phyloP scores from a whole-genome alignment of 2,329 filamentous ascomycete genomes.

The Exophiala oligosperma region DNA sequence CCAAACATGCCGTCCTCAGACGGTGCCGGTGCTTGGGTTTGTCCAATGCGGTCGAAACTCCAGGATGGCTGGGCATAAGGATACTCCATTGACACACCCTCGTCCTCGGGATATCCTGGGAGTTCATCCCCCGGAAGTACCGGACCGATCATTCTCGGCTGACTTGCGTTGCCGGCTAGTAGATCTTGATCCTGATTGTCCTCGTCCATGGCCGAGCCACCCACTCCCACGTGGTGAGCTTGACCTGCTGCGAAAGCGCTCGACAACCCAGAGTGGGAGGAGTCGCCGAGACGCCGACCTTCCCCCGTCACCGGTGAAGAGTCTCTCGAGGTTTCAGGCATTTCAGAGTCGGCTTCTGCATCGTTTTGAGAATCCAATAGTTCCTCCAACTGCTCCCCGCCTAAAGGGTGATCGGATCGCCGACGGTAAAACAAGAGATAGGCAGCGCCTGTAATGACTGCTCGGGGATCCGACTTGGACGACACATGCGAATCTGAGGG shows the following conservation, averaged over 20 bases:
- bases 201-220: conserved; percentile 53
- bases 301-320: conserved; percentile 67
- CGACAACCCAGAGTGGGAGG: conserved; percentile 88
- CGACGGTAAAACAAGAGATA: conserved; percentile 97
- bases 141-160: conserved; percentile 18
- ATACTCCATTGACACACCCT: conserved; percentile 16
- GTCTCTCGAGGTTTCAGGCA: conserved; percentile 42
- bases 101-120: conserved; percentile 33
- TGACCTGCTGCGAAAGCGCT: conserved; percentile 75
- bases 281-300: conserved; percentile 82
- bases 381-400: conserved; percentile 71
- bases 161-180: conserved; percentile 30
- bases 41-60: conserved; percentile 10
- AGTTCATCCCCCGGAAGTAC: conserved; percentile 28
- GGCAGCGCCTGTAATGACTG: conserved; percentile 72
- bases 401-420: conserved; percentile 72
- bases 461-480: conserved; percentile 58
- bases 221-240: conserved; percentile 66
- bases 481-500: conserved; percentile 71
- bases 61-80: conserved; percentile 7
- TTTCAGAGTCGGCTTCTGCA: conserved; percentile 49
- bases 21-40: conserved; percentile 7
- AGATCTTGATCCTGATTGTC: conserved; percentile 35
- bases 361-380: conserved; percentile 66
- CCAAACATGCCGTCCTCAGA: conserved; percentile 23